phyloP scores from a whole-genome alignment of 2,329 filamentous ascomycete genomes.

The Trematosphaeria pertusa region DNA sequence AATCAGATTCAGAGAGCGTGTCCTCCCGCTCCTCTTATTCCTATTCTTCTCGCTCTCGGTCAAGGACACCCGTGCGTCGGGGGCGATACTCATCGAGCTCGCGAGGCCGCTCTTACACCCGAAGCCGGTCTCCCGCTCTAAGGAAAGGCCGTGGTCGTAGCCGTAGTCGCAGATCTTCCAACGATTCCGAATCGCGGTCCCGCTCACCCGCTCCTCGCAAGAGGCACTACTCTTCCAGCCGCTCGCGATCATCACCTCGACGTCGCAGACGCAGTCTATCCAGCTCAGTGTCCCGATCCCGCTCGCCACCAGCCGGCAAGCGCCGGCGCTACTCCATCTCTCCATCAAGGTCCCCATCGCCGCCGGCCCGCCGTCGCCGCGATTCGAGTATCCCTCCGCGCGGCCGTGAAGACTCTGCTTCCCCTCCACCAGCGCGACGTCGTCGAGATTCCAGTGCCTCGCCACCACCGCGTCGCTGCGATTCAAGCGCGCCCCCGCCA shows the following conservation, averaged over 20 bases:
- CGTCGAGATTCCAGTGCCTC: constrained; percentile 7
- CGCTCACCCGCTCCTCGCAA: constrained; percentile 32
- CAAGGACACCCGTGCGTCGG: constrained; percentile 22
- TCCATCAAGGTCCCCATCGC: constrained; percentile 20
- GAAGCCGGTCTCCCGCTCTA: constrained; percentile 35
- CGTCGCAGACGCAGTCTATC: constrained; percentile 32
- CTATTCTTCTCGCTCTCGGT: constrained; percentile 31
- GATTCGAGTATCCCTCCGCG: constrained; percentile 17
- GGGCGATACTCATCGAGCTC: constrained; percentile 32
- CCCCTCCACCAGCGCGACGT: constrained; percentile 7
- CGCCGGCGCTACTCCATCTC: constrained; percentile 2
- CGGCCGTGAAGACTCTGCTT: constrained; percentile 10
- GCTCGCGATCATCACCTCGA: constrained; percentile 31
- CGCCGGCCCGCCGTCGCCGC: constrained; percentile 17
- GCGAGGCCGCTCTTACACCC: constrained; percentile 35
- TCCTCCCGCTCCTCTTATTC: constrained; percentile 45
- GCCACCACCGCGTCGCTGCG: constrained; percentile 6
- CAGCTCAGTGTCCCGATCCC: constrained; percentile 19
- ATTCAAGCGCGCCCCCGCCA: constrained; percentile 13
- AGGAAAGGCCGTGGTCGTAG: constrained; percentile 24
- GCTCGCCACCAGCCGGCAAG: constrained; percentile 12
- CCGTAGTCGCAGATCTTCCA: constrained; percentile 26
- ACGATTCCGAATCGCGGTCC: constrained; percentile 26
- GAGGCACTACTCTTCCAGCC: constrained; percentile 35
- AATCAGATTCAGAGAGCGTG: constrained; percentile 42